These are phyloP conservation scores for Arbutus unedo DNA, from an alignment of 148 eudicot species.

Conservation along the genomic window DNA sequence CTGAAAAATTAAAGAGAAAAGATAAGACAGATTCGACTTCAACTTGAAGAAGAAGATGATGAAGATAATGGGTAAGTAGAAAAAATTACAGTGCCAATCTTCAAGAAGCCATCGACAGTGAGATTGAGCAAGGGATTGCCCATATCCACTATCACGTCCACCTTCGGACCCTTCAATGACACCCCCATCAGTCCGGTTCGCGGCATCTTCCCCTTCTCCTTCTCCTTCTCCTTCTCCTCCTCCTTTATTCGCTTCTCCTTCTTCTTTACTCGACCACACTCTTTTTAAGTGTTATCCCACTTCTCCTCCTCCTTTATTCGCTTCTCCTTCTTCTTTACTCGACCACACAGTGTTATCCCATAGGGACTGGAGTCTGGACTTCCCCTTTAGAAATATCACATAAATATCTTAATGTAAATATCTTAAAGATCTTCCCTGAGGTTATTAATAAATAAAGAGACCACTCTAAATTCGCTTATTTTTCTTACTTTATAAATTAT, in stretches of 20 bases:
- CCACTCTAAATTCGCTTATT: no score
- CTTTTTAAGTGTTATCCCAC: no score
- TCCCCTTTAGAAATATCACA: no score
- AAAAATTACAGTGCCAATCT: slow-evolving; percentile 66
- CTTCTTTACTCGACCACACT: background rate
- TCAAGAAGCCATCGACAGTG: slow-evolving; percentile 78
- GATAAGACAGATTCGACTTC: background rate
- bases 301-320: background rate
- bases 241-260: background rate
- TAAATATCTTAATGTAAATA: no score
- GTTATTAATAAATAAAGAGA: no score
- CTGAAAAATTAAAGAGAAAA: slow-evolving; percentile 31
- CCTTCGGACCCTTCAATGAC: slow-evolving; percentile 40
- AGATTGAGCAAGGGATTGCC: slow-evolving; percentile 75
- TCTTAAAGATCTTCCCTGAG: no score
- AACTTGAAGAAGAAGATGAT: no score
- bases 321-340: slow-evolving; percentile 5
- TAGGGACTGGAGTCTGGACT: no score
- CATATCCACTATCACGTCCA: slow-evolving; percentile 56
- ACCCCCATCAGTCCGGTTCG: slow-evolving; percentile 36
- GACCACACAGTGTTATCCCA: background rate
- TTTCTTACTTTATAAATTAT: no score
- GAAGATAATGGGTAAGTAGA: background rate
- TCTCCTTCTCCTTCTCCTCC: no score
- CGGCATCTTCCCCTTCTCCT: slow-evolving; percentile 41